phyloP scores from a whole-genome alignment of 495 filamentous ascomycete genomes.

The Aspergillus cavernicola region DNA sequence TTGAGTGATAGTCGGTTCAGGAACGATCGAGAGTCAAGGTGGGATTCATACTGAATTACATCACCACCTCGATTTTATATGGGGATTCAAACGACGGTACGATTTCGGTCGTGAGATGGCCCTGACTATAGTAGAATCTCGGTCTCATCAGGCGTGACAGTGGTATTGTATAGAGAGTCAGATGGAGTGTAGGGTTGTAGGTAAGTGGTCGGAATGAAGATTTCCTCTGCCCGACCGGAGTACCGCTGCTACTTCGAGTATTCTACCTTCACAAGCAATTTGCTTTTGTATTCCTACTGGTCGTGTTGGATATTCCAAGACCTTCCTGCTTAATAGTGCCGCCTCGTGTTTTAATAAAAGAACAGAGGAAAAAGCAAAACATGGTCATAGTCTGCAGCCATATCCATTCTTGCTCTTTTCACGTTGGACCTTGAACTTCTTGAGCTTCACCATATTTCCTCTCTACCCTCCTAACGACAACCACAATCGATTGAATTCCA shows the following conservation, averaged over 20 bases:
- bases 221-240: neutral
- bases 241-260: neutral
- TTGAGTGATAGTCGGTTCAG: neutral
- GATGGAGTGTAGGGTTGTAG: neutral
- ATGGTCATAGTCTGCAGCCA: conserved; percentile 6
- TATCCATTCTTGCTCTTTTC: neutral
- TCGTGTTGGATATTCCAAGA: neutral
- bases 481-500: neutral
- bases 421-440: conserved; percentile 5
- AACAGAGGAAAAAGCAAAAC: conserved; percentile 6
- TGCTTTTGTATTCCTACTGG: neutral
- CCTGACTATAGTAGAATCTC: conserved; percentile 1
- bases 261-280: neutral
- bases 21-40: neutral
- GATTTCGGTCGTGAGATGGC: neutral
- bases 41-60: conserved; percentile 7
- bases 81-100: neutral
- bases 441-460: conserved; percentile 13
- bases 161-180: neutral
- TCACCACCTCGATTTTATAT: conserved; percentile 5
- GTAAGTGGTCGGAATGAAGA: too few relatives aligned
- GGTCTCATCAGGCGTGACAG: neutral
- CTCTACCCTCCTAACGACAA: neutral
- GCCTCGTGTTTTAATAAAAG: neutral
- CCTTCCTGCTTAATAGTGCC: neutral